Conservation (phyloP, 805 yeast species). For the Lachancea thermotolerans region DNA sequence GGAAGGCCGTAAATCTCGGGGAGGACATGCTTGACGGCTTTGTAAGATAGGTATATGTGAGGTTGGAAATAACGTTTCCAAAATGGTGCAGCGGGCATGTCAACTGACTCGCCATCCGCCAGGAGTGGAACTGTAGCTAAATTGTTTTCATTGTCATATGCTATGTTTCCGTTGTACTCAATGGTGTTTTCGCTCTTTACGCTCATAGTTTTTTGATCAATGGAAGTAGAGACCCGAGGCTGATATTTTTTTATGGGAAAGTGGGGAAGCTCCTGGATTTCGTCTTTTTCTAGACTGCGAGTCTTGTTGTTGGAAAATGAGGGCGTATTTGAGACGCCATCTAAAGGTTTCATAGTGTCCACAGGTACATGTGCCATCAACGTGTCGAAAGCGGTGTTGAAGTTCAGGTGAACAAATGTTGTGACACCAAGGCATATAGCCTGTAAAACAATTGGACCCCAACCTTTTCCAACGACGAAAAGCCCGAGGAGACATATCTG, state of each 20-base stretch:
- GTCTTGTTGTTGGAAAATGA: conserved; percentile 33
- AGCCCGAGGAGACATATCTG: conserved; percentile 81
- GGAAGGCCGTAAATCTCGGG: conserved; percentile 56
- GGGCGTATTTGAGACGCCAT: conserved; percentile 59
- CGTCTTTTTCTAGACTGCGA: conserved; percentile 10
- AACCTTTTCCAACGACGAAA: conserved; percentile 83
- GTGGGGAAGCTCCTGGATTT: conserved; percentile 26
- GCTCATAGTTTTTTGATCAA: conserved; percentile 10
- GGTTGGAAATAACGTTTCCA: conserved; percentile 50
- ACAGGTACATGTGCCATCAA: conserved; percentile 55
- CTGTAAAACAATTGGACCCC: conserved; percentile 88
- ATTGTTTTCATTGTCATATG: conserved; percentile 19
- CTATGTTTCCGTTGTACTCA: conserved; percentile 14
- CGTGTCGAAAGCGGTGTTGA: conserved; percentile 60
- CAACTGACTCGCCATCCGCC: conserved; percentile 50
- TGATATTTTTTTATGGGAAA: conserved; percentile 27
- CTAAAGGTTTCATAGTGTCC: conserved; percentile 70
- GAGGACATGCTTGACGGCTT: conserved; percentile 41
- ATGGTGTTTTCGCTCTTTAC: conserved; percentile 20
- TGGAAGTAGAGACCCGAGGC: conserved; percentile 8
- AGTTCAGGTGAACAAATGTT: conserved; percentile 56
- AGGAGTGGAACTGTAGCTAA: conserved; percentile 47
- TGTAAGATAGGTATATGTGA: conserved; percentile 43
- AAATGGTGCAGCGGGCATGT: conserved; percentile 34
- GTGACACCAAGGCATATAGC: conserved; percentile 60